Evolutionary conservation across 305 asterid species (phyloP), one percentile per base, ranked within the genome.

Genomic region (Lippia alba): DNA sequence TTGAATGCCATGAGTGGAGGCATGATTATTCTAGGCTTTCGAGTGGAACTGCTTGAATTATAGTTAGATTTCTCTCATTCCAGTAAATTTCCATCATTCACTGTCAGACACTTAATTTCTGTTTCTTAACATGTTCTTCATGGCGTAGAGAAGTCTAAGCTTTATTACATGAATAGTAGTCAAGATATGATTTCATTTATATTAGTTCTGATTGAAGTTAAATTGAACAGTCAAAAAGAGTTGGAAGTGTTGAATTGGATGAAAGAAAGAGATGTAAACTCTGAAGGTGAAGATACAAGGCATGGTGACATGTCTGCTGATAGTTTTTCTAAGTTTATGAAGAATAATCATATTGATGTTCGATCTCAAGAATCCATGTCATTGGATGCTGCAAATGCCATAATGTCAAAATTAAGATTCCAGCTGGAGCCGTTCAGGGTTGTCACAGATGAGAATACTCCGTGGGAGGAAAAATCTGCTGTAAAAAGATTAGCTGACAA

Each of bases 391-490:
- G 92, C 85, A 3, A 87, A 85, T 89, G 96, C 83, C 58, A 69
- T 88, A 49, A 72, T 86, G 67, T 79, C 83, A 20, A 94, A 84
- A 78, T 76, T 94, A 73, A 81, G 91, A 61, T 81, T 72, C 83
- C 94, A 83, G 87, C 71, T 91, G 72, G 96, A 94, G 84, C 97
- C 96, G 16, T 91, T 89, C 83, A 80, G 92, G 79, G 86, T 86
- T 76, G 86, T 79, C 16, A 81, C 88, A 0, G 94, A 91, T 59
- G 92, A 86, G 75, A 84, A 79, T 56, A 82, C 78, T 68, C 92
- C 86, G 11, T 91, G 97, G 99, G 99, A 94, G 74, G 97, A 94
- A 73, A 94, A 91, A 79, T 91, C 91, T 65, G 93, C 89, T 33
- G 82, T 76, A 14, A 78, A 79, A 55, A 85, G 87, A 78, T 75